Conservation (phyloP, 305 asterid genomes). For the Withania somnifera region DNA sequence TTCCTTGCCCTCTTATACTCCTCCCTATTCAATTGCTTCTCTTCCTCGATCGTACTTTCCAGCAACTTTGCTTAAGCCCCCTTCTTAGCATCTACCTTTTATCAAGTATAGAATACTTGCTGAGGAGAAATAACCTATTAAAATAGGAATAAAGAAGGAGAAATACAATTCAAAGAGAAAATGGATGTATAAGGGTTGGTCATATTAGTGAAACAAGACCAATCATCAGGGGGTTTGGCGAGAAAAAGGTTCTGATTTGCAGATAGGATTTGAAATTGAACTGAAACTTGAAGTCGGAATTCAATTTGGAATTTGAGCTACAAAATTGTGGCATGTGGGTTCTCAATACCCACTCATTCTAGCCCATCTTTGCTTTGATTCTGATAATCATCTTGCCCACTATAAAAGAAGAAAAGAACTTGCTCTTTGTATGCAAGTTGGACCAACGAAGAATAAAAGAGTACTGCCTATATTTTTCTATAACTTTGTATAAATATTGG, state of each 20-base stretch:
- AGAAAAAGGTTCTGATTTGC: constrained; percentile 72
- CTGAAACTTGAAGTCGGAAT: constrained; percentile 69
- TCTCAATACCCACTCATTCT: constrained; percentile 64
- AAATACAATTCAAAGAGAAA: constrained; percentile 42
- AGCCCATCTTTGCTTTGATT: constrained; percentile 90
- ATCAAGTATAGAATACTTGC: too few species aligned
- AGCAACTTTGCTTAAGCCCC: too few species aligned
- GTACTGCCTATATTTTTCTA: too few species aligned
- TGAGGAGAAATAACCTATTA: too few species aligned
- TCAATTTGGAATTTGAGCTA: constrained; percentile 59
- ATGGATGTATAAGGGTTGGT: constrained; percentile 35
- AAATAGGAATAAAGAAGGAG: too few species aligned
- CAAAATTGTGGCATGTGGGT: constrained; percentile 48
- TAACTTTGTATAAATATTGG: too few species aligned
- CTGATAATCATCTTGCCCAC: constrained; percentile 71
- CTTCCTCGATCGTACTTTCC: too few species aligned
- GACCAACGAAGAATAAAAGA: not conserved
- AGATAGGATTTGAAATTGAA: constrained; percentile 64
- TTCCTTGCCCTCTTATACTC: too few species aligned
- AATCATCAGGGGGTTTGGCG: constrained; percentile 56
- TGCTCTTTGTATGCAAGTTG: not conserved
- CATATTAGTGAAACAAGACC: constrained; percentile 58
- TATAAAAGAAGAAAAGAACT: not conserved
- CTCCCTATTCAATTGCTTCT: too few species aligned
- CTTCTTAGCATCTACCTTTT: too few species aligned